phyloP scores from a whole-genome alignment of 2,329 filamentous ascomycete species.

The Trichothecium roseum region DNA sequence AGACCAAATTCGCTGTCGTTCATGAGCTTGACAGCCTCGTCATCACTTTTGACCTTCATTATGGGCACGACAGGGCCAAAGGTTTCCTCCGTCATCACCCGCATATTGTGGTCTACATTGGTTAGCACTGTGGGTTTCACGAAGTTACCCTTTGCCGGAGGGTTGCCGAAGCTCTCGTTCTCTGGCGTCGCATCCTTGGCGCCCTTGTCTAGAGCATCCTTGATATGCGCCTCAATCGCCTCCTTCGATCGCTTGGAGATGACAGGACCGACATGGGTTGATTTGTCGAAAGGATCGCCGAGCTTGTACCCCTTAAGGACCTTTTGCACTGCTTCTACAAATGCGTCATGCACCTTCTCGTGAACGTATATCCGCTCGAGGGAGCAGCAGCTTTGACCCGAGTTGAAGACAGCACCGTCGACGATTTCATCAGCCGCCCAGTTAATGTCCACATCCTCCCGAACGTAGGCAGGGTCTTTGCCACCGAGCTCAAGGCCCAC shows the following conservation, averaged over 20 bases:
- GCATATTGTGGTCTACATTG: constrained; percentile 72
- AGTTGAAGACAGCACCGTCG: constrained; percentile 94
- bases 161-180: constrained; percentile 64
- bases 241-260: constrained; percentile 71
- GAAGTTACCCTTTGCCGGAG: constrained; percentile 74
- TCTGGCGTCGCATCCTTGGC: constrained; percentile 77
- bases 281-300: constrained; percentile 73
- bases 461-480: constrained; percentile 87
- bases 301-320: constrained; percentile 75
- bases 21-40: constrained; percentile 76
- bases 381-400: constrained; percentile 94
- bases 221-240: constrained; percentile 66
- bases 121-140: constrained; percentile 77
- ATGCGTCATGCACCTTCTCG: constrained; percentile 71
- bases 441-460: constrained; percentile 73
- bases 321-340: constrained; percentile 68
- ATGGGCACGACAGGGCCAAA: constrained; percentile 90
- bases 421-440: constrained; percentile 95
- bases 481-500: constrained; percentile 88
- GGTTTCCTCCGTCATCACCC: constrained; percentile 86
- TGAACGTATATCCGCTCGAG: constrained; percentile 89
- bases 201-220: constrained; percentile 73
- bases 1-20: constrained; percentile 92
- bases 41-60: constrained; percentile 73
- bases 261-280: constrained; percentile 79